phyloP scores from a whole-genome alignment of 106 monocot genomes.

The Xerophyta viscosa region DNA sequence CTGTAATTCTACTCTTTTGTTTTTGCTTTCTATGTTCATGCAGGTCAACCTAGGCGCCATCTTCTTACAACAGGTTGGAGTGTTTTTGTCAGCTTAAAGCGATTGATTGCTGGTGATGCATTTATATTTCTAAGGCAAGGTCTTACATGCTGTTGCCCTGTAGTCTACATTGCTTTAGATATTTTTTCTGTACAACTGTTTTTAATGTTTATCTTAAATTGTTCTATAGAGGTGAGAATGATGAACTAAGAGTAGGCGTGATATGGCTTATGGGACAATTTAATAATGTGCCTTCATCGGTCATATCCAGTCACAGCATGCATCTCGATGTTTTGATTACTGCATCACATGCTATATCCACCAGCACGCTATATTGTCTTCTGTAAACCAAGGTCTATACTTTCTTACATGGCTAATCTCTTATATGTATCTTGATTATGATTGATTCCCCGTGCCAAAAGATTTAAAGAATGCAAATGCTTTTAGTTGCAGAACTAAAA shows the following conservation, averaged over 20 bases:
- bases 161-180: no score
- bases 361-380: constrained; percentile 74
- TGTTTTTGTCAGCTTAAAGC: constrained; percentile 76
- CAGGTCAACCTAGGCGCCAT: constrained; percentile 81
- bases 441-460: background rate
- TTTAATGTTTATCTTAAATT: no score
- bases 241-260: constrained; percentile 73
- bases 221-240: constrained; percentile 61
- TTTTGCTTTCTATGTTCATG: no score
- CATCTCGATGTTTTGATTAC: constrained; percentile 86
- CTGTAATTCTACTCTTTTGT: no score
- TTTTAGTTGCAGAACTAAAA: constrained; percentile 52
- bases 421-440: background rate
- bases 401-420: background rate
- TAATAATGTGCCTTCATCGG: constrained; percentile 76
- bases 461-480: no score
- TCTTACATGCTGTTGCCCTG: background rate
- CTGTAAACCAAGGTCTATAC: constrained; percentile 71
- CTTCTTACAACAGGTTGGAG: constrained; percentile 86
- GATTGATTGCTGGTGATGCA: constrained; percentile 76
- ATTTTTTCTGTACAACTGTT: no score
- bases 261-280: constrained; percentile 62
- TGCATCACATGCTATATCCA: constrained; percentile 82
- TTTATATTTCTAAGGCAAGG: constrained; percentile 68
- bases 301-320: constrained; percentile 91